Evolutionary conservation across 371 early-diverging fungal species (phyloP).

Genomic region (Mortierella sp.): DNA sequence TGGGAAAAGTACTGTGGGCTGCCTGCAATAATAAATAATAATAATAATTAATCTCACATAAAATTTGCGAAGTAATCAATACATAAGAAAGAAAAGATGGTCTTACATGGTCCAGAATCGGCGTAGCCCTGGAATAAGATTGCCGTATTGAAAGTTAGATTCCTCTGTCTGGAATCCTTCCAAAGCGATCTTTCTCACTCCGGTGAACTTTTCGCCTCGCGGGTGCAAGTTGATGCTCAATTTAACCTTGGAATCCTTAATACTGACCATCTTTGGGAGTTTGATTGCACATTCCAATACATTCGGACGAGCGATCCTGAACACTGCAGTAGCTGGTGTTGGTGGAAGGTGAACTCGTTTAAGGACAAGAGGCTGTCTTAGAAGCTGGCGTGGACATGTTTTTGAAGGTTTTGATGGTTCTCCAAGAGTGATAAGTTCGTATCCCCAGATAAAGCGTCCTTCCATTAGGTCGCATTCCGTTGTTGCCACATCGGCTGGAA

Average conservation of each 20-base stretch:
- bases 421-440: background rate
- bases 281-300: background rate
- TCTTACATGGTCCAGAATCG: background rate
- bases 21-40: too few species aligned
- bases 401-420: background rate
- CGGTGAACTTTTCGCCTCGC: background rate
- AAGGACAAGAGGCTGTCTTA: background rate
- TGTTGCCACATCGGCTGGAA: background rate
- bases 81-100: background rate
- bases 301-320: background rate
- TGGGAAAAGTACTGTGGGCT: too few species aligned
- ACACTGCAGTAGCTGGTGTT: background rate
- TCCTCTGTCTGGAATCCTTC: background rate
- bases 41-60: too few species aligned
- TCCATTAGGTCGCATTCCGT: too few species aligned
- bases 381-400: background rate
- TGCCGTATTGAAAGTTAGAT: background rate
- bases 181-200: background rate
- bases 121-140: background rate
- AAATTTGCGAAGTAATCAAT: background rate
- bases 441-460: background rate
- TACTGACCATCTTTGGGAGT: background rate
- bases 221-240: background rate
- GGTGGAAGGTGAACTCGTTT: background rate
- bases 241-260: background rate